Conservation (phyloP, 73 alveolate species). For the Breviolum minutum region DNA sequence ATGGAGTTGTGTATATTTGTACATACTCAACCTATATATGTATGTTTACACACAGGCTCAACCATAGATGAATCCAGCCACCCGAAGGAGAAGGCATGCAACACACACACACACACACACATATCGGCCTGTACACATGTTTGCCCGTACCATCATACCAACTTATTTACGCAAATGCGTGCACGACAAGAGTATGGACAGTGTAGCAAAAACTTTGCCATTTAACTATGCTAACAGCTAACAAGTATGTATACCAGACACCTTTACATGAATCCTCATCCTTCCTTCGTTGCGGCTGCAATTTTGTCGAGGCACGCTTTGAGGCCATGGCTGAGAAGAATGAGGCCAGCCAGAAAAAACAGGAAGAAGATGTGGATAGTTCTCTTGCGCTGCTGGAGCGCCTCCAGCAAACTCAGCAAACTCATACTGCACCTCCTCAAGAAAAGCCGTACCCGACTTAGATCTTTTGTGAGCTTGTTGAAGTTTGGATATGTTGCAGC, state of each 20-base stretch:
- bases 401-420: constrained; percentile 60
- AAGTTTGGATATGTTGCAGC: not conserved
- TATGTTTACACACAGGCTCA: too few species aligned
- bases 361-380: constrained; percentile 75
- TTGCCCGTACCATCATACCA: too few species aligned
- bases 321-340: constrained; percentile 94
- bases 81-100: too few species aligned
- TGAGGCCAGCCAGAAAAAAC: constrained; percentile 83
- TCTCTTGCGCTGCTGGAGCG: constrained; percentile 86
- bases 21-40: not conserved
- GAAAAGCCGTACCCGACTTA: constrained; percentile 2
- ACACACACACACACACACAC: too few species aligned
- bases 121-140: too few species aligned
- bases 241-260: not conserved
- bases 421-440: constrained; percentile 22
- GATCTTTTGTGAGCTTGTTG: too few species aligned
- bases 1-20: not conserved
- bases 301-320: constrained; percentile 47
- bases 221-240: not conserved
- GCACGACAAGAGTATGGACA: not conserved
- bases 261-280: too few species aligned
- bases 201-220: not conserved
- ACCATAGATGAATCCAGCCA: too few species aligned
- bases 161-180: too few species aligned
- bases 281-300: too few species aligned